Evolutionary conservation across 768 basidiomycete genomes (phyloP).

Genomic region (Sistotremastrum suecicum): DNA sequence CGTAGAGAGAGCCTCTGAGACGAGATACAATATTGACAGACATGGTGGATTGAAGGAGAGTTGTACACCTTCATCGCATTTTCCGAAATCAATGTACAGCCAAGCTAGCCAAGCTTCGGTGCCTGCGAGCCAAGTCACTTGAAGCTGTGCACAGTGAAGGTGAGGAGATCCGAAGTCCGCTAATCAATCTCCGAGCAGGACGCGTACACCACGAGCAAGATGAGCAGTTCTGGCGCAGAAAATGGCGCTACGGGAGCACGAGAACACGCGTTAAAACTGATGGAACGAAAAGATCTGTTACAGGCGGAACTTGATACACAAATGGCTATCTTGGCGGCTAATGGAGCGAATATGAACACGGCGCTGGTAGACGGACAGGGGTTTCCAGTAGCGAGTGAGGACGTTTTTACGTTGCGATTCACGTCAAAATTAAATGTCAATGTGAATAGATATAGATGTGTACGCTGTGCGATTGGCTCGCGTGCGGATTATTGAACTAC

Average conservation of each 20-base stretch:
- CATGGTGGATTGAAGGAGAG: too few relatives aligned
- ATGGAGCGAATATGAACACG: slow-evolving; percentile 50
- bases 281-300: slow-evolving; percentile 54
- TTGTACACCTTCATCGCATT: too few relatives aligned
- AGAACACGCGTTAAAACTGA: slow-evolving; percentile 48
- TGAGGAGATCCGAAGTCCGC: too few relatives aligned
- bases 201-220: too few relatives aligned
- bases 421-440: too few relatives aligned
- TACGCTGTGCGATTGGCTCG: slow-evolving; percentile 66
- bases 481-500: slow-evolving; percentile 61
- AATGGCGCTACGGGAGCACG: too few relatives aligned
- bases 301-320: slow-evolving; percentile 58
- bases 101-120: too few relatives aligned
- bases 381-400: slow-evolving; percentile 59
- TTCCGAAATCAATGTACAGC: too few relatives aligned
- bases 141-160: too few relatives aligned
- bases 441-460: slow-evolving; percentile 52
- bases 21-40: slow-evolving; percentile 1
- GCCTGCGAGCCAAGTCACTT: too few relatives aligned
- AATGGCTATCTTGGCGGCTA: slow-evolving; percentile 44
- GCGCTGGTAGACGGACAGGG: slow-evolving; percentile 79
- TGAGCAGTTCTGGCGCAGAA: too few relatives aligned
- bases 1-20: slow-evolving; percentile 5
- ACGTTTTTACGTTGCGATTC: slow-evolving; percentile 3
- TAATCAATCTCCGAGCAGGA: too few relatives aligned